Conservation (phyloP, 805 yeast species). For the Candida sakaeoensis region DNA sequence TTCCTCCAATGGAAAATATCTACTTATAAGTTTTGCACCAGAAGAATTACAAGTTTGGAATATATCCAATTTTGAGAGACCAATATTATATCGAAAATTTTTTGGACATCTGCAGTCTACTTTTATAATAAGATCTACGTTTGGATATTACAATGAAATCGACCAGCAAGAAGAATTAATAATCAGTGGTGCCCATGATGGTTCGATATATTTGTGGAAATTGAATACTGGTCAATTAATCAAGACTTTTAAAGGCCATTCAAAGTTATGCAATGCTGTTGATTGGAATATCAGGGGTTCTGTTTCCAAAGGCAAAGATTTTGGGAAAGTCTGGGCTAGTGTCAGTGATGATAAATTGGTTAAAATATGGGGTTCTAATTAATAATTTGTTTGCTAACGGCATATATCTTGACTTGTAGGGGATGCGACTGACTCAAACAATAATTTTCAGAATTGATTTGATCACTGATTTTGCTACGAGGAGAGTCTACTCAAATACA, state of each 20-base stretch:
- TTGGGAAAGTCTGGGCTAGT: constrained; percentile 63
- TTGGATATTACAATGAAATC: constrained; percentile 52
- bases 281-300: constrained; percentile 53
- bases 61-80: constrained; percentile 39
- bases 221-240: constrained; percentile 65
- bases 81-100: constrained; percentile 57
- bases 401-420: too few species aligned
- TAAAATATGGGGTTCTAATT: constrained; percentile 50
- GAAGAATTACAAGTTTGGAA: constrained; percentile 85
- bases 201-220: constrained; percentile 75
- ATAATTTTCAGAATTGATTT: too few species aligned
- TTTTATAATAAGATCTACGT: constrained; percentile 69
- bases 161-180: constrained; percentile 56
- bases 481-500: too few species aligned
- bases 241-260: constrained; percentile 59
- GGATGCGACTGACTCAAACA: too few species aligned
- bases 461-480: too few species aligned
- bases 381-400: too few species aligned
- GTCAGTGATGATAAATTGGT: constrained; percentile 80
- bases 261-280: constrained; percentile 68
- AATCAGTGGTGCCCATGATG: constrained; percentile 83
- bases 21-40: constrained; percentile 62
- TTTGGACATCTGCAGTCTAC: constrained; percentile 71
- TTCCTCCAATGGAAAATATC: constrained; percentile 49
- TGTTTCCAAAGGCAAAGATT: constrained; percentile 20